Evolutionary conservation across 129 eudicot species (phyloP), one percentile per base, ranked within the genome.

Genomic region (Oenanthe sinensis): DNA sequence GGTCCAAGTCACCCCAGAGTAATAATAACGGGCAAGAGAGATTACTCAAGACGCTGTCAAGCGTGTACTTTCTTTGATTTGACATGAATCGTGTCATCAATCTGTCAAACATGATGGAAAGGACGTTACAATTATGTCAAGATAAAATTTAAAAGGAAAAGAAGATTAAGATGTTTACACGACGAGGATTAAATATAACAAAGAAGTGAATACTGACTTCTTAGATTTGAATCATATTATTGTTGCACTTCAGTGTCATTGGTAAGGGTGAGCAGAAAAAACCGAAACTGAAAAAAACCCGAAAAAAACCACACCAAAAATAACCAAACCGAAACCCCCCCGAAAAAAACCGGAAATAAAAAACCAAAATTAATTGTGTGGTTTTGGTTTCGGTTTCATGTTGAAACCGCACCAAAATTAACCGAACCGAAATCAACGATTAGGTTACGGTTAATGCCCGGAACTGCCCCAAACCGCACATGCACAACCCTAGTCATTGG

Each of bases 1-100:
- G 99, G 84, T 96, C 99, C 43, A 92, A 83, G 84, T 96, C 99
- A 33, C 99, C 99, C 99, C 99, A 96, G 5, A 96, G 83, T 84
- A 96, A 75, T 77, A 96, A 87, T 82, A 96, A 80, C 14, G 99
- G 99, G 85, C 97, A 96, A 13, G 92, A 84, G 22, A 96, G 90
- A 81, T 96, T 84, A 89, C 90, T 87, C 80, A 96, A 74, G 78
- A 92, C 89, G 17, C 95, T 92, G 85, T 96, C 90, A 12, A 96
- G 96, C 15, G 99, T 95, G 90, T 95, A 95, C 83, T 92, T 95
- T 78, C 84, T 88, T 78, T 88, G 99, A 76, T 90, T 95, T 22
- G 88, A 79, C 92, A 91, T 92, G 84, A 95, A 92, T 74, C 92
- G 72, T 30, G 97, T 75, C 97, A 95, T 88, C 75, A 95, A 79